Percentiles rank a stretch among this genome's conserved stretches.
These are phyloP conservation scores for Penicillium samsonianum DNA, from an alignment of 495 filamentous ascomycete species.

Conservation along the genomic window DNA sequence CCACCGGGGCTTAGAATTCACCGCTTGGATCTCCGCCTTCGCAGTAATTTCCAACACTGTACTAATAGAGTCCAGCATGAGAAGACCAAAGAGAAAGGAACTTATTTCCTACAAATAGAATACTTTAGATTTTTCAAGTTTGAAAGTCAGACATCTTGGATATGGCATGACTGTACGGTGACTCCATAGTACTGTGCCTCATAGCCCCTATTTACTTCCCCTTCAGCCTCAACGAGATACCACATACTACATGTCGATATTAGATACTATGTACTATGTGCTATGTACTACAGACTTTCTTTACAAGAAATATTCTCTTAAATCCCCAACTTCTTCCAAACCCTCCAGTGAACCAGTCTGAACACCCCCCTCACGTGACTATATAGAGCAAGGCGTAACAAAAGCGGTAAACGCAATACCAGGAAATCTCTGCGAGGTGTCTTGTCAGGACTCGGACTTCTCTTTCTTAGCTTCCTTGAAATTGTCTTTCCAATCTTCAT, in stretches of 20 bases:
- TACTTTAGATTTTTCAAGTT: neutral
- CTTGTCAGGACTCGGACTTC: neutral
- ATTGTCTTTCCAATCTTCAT: neutral
- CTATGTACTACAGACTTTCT: neutral
- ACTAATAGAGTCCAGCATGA: too few species aligned
- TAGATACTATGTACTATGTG: neutral
- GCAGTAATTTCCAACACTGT: neutral
- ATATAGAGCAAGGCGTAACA: slow-evolving; percentile 16
- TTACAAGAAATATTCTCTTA: neutral
- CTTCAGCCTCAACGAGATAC: neutral
- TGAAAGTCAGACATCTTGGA: neutral
- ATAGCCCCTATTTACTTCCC: neutral
- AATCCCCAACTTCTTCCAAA: neutral
- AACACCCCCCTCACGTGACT: slow-evolving; percentile 17
- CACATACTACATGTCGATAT: neutral
- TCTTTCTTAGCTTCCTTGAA: neutral
- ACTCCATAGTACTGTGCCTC: neutral
- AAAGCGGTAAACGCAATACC: slow-evolving; percentile 23
- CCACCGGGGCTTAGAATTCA: neutral
- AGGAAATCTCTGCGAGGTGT: slow-evolving; percentile 24
- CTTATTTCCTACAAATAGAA: neutral
- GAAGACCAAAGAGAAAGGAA: neutral
- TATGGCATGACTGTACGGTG: slow-evolving; percentile 2
- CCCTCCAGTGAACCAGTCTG: slow-evolving; percentile 2
- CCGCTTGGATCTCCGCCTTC: neutral